Evolutionary conservation across 1,139 yeast genomes (phyloP).

Genomic region (Suhomyces guaymorum): DNA sequence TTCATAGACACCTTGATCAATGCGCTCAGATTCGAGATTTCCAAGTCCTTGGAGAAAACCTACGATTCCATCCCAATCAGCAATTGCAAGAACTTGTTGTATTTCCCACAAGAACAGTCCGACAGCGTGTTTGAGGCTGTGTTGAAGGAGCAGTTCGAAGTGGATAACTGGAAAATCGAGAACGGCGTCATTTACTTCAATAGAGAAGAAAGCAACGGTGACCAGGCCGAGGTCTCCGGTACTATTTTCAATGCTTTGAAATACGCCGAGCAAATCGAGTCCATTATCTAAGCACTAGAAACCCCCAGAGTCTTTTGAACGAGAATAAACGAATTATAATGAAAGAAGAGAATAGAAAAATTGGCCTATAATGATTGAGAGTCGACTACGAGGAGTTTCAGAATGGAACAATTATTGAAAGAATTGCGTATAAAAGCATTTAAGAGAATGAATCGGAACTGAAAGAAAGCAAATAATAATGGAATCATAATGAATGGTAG

Average conservation of each 20-base stretch:
- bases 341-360: no score
- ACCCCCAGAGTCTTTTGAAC: no score
- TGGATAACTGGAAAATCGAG: conserved; percentile 62
- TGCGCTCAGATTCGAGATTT: conserved; percentile 84
- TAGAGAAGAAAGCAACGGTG: conserved; percentile 34
- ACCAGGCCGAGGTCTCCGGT: conserved; percentile 27
- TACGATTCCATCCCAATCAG: conserved; percentile 75
- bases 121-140: conserved; percentile 58
- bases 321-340: no score
- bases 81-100: conserved; percentile 80
- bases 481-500: no score
- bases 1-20: conserved; percentile 65
- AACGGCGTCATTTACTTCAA: conserved; percentile 63
- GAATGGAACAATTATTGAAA: no score
- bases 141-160: conserved; percentile 51
- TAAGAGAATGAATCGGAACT: no score
- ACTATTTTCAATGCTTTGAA: conserved; percentile 66
- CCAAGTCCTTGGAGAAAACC: conserved; percentile 81
- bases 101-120: conserved; percentile 64
- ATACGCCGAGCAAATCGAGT: conserved; percentile 85
- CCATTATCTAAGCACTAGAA: conserved; percentile 68
- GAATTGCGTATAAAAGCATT: no score
- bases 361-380: no score
- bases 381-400: no score
- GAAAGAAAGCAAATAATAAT: no score